Evolutionary conservation across 202 grass and related monocot genomes (phyloP), one percentile per base, ranked within the genome.

Genomic region (Eragrostis tef): DNA sequence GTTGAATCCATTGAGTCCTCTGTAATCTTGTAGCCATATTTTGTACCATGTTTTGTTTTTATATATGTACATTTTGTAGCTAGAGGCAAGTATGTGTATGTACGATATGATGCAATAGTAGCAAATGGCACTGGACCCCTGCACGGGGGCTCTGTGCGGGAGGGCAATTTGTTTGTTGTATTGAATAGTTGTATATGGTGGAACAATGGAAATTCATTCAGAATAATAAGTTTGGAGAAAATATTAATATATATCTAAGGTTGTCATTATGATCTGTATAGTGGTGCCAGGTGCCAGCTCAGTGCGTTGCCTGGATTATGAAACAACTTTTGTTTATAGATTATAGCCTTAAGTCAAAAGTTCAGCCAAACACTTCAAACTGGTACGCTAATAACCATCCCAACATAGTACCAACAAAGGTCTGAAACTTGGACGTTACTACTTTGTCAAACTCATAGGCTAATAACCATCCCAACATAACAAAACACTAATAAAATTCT

Each of bases 11-110:
- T 24, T 39, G 12, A n/a, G 1, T 22, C 24, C 2, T 3, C 11
- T 26, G 60, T 49, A 59, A 60, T 9, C 69, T 19, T 47, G 54
- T 67, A 56, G 39, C 21, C 64, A 54, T 70, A 62, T 62, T 68
- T 79, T 74, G 81, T 88, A 70, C 3, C 36, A 88, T 84, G 48
- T 25, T 57, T 8, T 42, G 52, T 80, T 11, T 57, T 44, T 60
- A 46, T 75, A 48, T 26, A 42, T 81, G 87, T 85, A 75, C 26
- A 70, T 22, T 31, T 20, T 60, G 22, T 7, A 59, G 57, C 16
- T 51, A 63, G 6, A 70, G 57, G 61, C 48, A 27, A 16, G 20
- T 68, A 49, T 79, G n/a, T 78, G 34, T 79, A 9, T 79, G n/a
- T 79, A 68, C 16, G 21, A 29, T 81, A 81, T 10, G 16, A 9